phyloP scores from a whole-genome alignment of 441 rosid genomes.

The Syzygium malaccense region DNA sequence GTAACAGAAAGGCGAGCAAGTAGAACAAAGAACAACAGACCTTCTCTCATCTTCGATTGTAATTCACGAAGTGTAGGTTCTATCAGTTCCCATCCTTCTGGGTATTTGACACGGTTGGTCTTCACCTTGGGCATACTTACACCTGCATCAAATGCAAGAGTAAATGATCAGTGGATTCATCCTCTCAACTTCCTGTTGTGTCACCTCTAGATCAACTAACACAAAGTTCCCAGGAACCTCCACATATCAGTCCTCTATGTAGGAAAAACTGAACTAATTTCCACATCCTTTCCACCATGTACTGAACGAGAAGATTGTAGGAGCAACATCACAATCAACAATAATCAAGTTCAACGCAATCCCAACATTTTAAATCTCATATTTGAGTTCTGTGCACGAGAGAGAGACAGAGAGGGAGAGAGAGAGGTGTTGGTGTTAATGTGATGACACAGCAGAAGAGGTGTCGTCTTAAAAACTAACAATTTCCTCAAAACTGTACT shows the following conservation, averaged over 20 bases:
- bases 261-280: background rate
- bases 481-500: background rate
- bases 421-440: background rate
- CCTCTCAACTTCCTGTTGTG: background rate
- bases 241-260: background rate
- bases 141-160: conserved; percentile 7
- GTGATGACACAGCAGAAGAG: background rate
- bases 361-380: background rate
- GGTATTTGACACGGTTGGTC: conserved; percentile 60
- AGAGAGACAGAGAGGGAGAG: background rate
- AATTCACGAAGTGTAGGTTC: conserved; percentile 75
- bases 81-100: conserved; percentile 81
- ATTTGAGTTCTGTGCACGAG: background rate
- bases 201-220: background rate
- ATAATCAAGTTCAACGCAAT: background rate
- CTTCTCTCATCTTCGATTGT: conserved; percentile 81
- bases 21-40: conserved; percentile 11
- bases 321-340: background rate
- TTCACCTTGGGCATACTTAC: conserved; percentile 66
- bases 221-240: background rate
- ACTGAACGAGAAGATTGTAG: background rate
- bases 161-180: background rate
- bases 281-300: background rate
- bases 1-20: background rate
- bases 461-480: background rate